These are phyloP conservation scores for Kokia cookei DNA, from an alignment of 441 rosid species.

Conservation along the genomic window DNA sequence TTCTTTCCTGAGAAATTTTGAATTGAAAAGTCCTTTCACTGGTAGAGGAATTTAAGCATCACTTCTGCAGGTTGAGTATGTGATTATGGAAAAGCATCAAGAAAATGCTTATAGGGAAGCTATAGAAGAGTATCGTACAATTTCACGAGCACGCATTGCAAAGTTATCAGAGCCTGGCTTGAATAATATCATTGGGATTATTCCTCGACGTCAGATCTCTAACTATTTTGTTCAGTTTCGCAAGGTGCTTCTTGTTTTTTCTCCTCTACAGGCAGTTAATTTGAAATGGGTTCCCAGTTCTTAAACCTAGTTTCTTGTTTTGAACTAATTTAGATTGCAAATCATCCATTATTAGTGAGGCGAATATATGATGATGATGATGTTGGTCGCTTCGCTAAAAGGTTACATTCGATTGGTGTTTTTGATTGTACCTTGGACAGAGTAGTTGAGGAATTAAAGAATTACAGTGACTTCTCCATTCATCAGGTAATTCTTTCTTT, in stretches of 20 bases:
- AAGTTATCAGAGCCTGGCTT: conserved; percentile 46
- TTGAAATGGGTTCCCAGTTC: background rate
- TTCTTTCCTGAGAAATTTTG: background rate
- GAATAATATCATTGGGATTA: conserved; percentile 40
- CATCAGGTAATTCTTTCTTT: conserved; percentile 59
- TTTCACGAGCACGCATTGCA: conserved; percentile 60
- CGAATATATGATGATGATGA: conserved; percentile 80
- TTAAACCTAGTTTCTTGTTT: conserved; percentile 6
- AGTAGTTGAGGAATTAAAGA: conserved; percentile 79
- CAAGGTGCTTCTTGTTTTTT: conserved; percentile 42
- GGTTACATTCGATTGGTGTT: conserved; percentile 80
- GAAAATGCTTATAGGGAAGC: conserved; percentile 83
- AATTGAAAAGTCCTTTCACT: conserved; percentile 5
- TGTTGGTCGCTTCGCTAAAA: conserved; percentile 62
- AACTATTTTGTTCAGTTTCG: conserved; percentile 93
- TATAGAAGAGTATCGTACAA: conserved; percentile 84
- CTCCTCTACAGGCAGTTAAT: background rate
- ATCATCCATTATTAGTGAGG: conserved; percentile 92
- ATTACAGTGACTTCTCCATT: conserved; percentile 79
- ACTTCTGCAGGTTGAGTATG: conserved; percentile 77
- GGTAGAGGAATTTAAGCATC: conserved; percentile 9
- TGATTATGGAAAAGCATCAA: conserved; percentile 72
- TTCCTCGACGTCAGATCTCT: conserved; percentile 85
- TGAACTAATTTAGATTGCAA: conserved; percentile 64
- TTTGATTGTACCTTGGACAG: conserved; percentile 78